Evolutionary conservation across 2,329 filamentous ascomycete genomes (phyloP), one percentile per base, ranked within the genome.

Genomic region (Reticulascus tulasneorum): DNA sequence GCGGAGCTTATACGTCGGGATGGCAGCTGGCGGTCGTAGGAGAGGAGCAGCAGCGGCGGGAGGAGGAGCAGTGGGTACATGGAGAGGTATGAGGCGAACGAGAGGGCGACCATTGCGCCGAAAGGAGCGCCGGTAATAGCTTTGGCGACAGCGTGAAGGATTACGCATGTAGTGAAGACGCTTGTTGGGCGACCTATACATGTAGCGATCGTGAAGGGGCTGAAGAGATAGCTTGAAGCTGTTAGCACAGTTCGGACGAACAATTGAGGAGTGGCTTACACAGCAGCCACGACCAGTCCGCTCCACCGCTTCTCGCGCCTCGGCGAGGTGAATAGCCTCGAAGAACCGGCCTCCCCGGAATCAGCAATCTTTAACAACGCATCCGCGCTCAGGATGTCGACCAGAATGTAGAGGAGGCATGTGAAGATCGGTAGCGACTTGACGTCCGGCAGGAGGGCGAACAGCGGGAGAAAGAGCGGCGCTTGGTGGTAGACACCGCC

Each of bases 31-130:
- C 75, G 73, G 58, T 94, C 88, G 52, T 86, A 91, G 55, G 84
- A 84, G 29, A 97, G 76, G 7, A 96, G 69, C 7, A 86, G 64
- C 4, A 96, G 69, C 1, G 93, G 89, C 23, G 88, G 85, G 19
- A 95, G 80, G 2, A 98, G 77, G 3, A 98, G 77, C 7, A 88
- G 69, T 2, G 93, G 93, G 54, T 96, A 96, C 64, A 98, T 82
- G 13, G 90, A 93, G 11, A 96, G 72, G 62, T 97, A 97, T 11
- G 87, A 81, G 13, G 91, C 90, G 52, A 95, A 82, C 22, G 89
- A 84, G 29, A 97, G 67, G 29, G 90, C 84, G 20, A 97, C 75
- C 68, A 95, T 84, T 36, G 89, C 80, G 43, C 83, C 86, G 48
- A 88, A 67, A 19, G 75, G 77, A 32, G 79, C 79, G 37, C 88